These are phyloP conservation scores for Auxenochlorella pyrenoidosa DNA, from an alignment of 139 green algal species.

Conservation along the genomic window DNA sequence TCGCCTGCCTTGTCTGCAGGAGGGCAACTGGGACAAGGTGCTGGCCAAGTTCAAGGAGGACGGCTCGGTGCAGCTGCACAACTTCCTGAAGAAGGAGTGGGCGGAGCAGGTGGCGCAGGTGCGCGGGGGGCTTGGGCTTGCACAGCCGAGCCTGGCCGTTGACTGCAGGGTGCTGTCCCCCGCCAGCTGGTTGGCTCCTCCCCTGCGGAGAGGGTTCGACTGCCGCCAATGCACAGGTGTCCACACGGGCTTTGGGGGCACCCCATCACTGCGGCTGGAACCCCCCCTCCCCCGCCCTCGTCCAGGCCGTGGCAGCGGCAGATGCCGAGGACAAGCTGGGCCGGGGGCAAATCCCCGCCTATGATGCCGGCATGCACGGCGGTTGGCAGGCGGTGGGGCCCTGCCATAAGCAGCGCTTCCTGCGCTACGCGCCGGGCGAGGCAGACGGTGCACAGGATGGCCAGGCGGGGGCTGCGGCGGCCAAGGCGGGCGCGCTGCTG, in stretches of 20 bases:
- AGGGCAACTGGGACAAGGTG: slow-evolving; percentile 52
- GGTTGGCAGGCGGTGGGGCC: slow-evolving; percentile 74
- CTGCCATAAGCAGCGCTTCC: slow-evolving; percentile 88
- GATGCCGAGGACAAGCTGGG: slow-evolving; percentile 66
- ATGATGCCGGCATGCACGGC: slow-evolving; percentile 52
- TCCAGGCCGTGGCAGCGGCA: slow-evolving; percentile 30
- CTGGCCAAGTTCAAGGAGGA: slow-evolving; percentile 72
- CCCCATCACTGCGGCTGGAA: too few species aligned
- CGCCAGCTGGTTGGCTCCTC: too few species aligned
- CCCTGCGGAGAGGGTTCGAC: too few species aligned
- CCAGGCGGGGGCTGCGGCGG: background rate
- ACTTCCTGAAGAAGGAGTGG: slow-evolving; percentile 59
- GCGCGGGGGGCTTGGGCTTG: background rate
- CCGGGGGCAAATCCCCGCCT: slow-evolving; percentile 38
- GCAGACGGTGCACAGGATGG: background rate
- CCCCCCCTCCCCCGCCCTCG: background rate
- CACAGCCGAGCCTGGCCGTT: too few species aligned
- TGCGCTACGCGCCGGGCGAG: slow-evolving; percentile 50
- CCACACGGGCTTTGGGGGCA: background rate
- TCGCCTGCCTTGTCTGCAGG: background rate
- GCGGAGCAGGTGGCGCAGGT: slow-evolving; percentile 32
- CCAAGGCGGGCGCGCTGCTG: slow-evolving; percentile 45
- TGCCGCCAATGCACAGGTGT: too few species aligned
- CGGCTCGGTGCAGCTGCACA: slow-evolving; percentile 80
- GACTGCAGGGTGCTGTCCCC: too few species aligned